These are phyloP conservation scores for Carex parvula DNA, from an alignment of 176 grass and related monocot genomes.

Conservation along the genomic window DNA sequence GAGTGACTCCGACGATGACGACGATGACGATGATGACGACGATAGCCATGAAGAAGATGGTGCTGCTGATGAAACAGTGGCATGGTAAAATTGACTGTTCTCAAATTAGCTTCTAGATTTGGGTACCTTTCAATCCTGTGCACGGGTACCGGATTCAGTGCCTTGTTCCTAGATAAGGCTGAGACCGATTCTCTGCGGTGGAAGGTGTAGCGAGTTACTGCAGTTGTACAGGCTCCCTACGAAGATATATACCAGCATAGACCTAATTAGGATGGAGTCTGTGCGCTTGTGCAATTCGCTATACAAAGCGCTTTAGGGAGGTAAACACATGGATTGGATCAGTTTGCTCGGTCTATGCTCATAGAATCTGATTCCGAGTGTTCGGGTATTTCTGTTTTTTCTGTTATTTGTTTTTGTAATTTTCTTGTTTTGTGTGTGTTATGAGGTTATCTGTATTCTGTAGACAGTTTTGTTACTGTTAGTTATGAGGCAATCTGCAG, in stretches of 20 bases:
- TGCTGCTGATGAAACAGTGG: slow-evolving; percentile 12
- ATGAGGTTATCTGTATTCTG: neutral
- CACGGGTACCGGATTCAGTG: neutral
- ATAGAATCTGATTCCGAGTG: neutral
- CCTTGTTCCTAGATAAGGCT: neutral
- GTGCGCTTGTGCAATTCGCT: neutral
- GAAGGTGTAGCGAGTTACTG: neutral
- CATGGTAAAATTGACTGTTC: neutral
- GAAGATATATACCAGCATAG: neutral
- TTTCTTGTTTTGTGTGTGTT: neutral
- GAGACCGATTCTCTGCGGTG: neutral
- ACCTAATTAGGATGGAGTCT: slow-evolving; percentile 7
- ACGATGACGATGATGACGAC: neutral
- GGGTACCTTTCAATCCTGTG: neutral
- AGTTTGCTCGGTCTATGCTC: neutral
- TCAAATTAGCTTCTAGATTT: neutral
- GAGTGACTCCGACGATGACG: slow-evolving; percentile 13
- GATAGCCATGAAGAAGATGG: neutral
- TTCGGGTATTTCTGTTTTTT: neutral
- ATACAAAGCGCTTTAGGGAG: neutral
- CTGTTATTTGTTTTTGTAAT: neutral
- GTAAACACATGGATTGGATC: neutral
- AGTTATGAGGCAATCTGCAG: neutral
- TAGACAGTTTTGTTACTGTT: neutral
- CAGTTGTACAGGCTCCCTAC: neutral